Conservation (phyloP, 2,329 filamentous ascomycete species). For the Raffaelea ambrosiae region DNA sequence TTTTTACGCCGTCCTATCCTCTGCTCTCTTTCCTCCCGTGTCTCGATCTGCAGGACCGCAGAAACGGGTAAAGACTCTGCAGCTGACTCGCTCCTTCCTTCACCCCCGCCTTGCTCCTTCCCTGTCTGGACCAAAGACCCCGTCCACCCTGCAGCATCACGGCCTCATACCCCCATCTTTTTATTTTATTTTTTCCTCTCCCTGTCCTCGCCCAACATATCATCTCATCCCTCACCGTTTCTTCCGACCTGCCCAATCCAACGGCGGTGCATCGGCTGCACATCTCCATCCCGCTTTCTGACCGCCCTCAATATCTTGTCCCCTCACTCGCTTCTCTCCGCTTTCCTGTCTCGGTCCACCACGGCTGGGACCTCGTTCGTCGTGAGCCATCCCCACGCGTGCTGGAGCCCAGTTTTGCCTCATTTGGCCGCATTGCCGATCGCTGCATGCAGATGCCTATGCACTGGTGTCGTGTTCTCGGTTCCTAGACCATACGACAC, state of each 20-base stretch:
- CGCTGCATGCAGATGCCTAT: conserved; percentile 25
- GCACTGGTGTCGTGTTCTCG: neutral
- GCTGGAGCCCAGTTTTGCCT: too few relatives aligned
- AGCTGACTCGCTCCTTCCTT: too few relatives aligned
- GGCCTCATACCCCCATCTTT: neutral
- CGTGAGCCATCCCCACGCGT: too few relatives aligned
- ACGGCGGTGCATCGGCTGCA: neutral
- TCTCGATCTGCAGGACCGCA: too few relatives aligned
- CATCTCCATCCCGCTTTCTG: neutral
- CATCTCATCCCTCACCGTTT: neutral
- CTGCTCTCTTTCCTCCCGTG: too few relatives aligned
- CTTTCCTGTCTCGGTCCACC: conserved; percentile 4
- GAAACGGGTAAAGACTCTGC: too few relatives aligned
- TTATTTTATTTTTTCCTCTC: neutral
- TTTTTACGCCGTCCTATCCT: too few relatives aligned
- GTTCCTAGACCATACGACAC: neutral
- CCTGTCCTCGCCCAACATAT: neutral
- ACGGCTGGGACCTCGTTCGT: too few relatives aligned
- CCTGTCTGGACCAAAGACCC: neutral
- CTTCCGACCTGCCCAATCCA: neutral
- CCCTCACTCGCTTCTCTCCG: neutral
- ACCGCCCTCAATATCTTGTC: neutral
- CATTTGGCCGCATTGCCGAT: conserved; percentile 14
- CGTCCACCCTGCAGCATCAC: neutral
- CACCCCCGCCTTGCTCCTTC: neutral